These are phyloP conservation scores for Lactifluus subvellereus DNA, from an alignment of 768 basidiomycete species.

Conservation along the genomic window DNA sequence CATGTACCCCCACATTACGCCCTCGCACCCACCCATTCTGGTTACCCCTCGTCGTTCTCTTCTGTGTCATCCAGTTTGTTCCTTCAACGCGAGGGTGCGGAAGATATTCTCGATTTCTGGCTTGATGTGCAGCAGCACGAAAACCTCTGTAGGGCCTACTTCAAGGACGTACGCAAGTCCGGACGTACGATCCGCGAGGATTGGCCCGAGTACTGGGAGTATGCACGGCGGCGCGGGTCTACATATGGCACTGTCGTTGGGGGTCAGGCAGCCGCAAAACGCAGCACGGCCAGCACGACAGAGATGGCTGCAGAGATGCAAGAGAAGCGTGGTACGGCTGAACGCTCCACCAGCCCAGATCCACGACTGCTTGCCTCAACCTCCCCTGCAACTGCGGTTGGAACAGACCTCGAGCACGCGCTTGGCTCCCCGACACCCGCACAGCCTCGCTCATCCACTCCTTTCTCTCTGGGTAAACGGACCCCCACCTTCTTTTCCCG, in stretches of 20 bases:
- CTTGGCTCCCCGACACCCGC: constrained; percentile 10
- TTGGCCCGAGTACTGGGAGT: constrained; percentile 98
- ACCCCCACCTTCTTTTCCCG: constrained; percentile 73
- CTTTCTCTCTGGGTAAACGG: constrained; percentile 69
- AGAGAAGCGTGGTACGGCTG: constrained; percentile 60
- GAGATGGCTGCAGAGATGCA: constrained; percentile 58
- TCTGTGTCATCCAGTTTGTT: constrained; percentile 58
- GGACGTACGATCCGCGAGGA: constrained; percentile 90
- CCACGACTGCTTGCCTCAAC: constrained; percentile 42
- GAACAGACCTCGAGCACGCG: constrained; percentile 35
- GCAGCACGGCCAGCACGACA: constrained; percentile 77
- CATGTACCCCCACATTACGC: background rate
- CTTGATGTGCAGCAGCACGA: constrained; percentile 99
- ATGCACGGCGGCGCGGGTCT: constrained; percentile 85
- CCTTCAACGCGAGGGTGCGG: constrained; percentile 90
- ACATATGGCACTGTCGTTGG: constrained; percentile 91
- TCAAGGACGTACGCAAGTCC: constrained; percentile 96
- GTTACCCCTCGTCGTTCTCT: background rate
- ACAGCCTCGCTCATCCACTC: constrained; percentile 64
- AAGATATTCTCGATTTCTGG: constrained; percentile 98
- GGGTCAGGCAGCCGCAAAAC: constrained; percentile 56
- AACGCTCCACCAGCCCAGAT: constrained; percentile 42
- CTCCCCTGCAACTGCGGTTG: constrained; percentile 45
- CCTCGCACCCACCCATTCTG: background rate
- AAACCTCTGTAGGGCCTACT: constrained; percentile 96